A percentile compares a stretch with the other conserved stretches of the same genome.
phyloP scores from a whole-genome alignment of 2,329 filamentous ascomycete species.

The Seiridium cupressi region DNA sequence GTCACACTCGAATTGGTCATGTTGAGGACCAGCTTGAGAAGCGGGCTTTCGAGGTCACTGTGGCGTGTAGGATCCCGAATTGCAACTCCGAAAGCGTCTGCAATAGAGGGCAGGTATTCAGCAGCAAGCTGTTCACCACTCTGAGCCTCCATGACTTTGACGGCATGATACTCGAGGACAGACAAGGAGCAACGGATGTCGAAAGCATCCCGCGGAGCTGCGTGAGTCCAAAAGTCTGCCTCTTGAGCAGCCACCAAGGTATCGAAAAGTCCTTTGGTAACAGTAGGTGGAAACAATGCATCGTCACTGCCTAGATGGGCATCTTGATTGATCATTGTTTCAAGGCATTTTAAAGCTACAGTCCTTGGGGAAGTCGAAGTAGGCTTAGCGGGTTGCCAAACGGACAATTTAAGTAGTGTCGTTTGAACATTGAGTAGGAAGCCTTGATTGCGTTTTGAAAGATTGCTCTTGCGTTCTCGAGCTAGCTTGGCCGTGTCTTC shows the following conservation, averaged over 20 bases:
- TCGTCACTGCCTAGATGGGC: constrained; percentile 44
- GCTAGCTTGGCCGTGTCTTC: constrained; percentile 60
- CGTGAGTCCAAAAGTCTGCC: constrained; percentile 33
- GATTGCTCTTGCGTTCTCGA: constrained; percentile 64
- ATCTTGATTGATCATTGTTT: constrained; percentile 53
- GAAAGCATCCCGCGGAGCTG: constrained; percentile 25
- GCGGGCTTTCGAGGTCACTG: constrained; percentile 41
- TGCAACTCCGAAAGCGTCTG: constrained; percentile 42
- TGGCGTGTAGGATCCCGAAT: constrained; percentile 32
- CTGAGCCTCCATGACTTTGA: constrained; percentile 42
- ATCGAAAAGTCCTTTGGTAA: constrained; percentile 47
- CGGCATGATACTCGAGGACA: constrained; percentile 53
- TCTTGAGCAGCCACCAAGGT: constrained; percentile 36
- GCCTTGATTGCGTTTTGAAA: constrained; percentile 63
- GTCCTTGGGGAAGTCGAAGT: constrained; percentile 58
- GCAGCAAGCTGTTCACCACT: constrained; percentile 42
- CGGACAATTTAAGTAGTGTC: constrained; percentile 46
- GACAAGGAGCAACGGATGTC: constrained; percentile 43
- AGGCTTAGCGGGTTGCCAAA: constrained; percentile 59
- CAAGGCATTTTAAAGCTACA: constrained; percentile 62
- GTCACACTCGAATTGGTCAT: constrained; percentile 76
- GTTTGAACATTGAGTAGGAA: constrained; percentile 54
- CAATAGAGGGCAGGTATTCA: constrained; percentile 50
- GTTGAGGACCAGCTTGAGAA: constrained; percentile 76
- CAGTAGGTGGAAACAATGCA: constrained; percentile 46